Conservation (phyloP, 2,329 filamentous ascomycete genomes). For the Paecilomyces dactylethromorphus region DNA sequence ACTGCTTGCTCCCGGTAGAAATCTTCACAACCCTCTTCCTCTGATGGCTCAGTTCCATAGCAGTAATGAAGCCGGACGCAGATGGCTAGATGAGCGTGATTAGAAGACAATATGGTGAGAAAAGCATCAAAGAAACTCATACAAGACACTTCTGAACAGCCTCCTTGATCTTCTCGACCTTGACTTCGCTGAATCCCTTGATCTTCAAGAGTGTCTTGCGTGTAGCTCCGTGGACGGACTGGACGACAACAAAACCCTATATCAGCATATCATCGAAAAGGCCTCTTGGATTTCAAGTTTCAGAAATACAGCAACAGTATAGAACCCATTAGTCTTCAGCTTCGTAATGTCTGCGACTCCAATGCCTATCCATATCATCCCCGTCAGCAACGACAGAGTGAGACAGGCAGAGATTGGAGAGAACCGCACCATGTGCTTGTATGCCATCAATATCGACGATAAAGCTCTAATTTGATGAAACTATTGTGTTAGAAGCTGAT, state of each 20-base stretch:
- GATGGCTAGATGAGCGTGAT: constrained; percentile 42
- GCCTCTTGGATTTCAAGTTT: background rate
- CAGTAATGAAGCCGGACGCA: constrained; percentile 58
- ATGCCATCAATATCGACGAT: constrained; percentile 63
- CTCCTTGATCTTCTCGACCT: constrained; percentile 66
- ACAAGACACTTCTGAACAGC: constrained; percentile 57
- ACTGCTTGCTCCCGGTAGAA: constrained; percentile 63
- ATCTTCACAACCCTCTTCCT: constrained; percentile 59
- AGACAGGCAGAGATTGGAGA: background rate
- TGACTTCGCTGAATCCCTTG: constrained; percentile 64
- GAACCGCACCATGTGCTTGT: constrained; percentile 54
- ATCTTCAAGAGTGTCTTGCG: constrained; percentile 58
- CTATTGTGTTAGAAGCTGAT: background rate
- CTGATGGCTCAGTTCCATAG: constrained; percentile 56
- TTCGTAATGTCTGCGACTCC: constrained; percentile 60
- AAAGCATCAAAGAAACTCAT: constrained; percentile 9
- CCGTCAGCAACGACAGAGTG: background rate
- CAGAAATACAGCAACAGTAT: constrained; percentile 54
- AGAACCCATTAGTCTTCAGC: constrained; percentile 56
- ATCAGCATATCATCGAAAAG: background rate
- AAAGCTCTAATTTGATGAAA: constrained; percentile 38
- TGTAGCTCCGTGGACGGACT: constrained; percentile 57
- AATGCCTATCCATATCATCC: constrained; percentile 41
- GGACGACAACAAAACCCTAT: background rate
- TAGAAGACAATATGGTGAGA: background rate